Evolutionary conservation across 305 asterid genomes (phyloP).

Genomic region (Plantago lanceolata): DNA sequence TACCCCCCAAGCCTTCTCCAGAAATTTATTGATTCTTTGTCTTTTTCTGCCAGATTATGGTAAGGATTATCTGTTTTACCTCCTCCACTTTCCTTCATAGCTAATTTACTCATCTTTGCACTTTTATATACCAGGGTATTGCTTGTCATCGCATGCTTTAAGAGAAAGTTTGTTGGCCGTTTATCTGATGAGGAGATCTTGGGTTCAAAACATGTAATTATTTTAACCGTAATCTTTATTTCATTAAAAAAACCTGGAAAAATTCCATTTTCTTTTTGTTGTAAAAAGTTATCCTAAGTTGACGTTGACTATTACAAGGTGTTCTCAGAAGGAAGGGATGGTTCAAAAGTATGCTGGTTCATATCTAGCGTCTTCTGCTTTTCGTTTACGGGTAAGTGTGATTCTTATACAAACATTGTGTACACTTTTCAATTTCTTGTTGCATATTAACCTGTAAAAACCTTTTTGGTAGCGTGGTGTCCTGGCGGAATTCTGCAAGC

Average conservation of each 20-base stretch:
- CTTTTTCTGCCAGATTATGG: slow-evolving; percentile 82
- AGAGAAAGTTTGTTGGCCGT: slow-evolving; percentile 62
- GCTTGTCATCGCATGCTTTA: slow-evolving; percentile 52
- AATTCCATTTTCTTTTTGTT: slow-evolving; percentile 18
- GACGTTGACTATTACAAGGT: slow-evolving; percentile 53
- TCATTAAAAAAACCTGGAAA: slow-evolving; percentile 5
- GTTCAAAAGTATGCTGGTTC: slow-evolving; percentile 61
- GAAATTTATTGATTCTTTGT: slow-evolving; percentile 60
- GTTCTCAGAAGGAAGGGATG: slow-evolving; percentile 78
- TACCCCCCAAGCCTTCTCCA: slow-evolving; percentile 52
- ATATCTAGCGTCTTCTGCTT: slow-evolving; percentile 50
- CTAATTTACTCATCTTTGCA: slow-evolving; percentile 19
- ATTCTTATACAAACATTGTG: slow-evolving; percentile 13
- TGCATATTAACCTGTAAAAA: slow-evolving; percentile 19
- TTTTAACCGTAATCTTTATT: slow-evolving; percentile 11
- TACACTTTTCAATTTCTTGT: slow-evolving; percentile 6
- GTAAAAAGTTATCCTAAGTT: slow-evolving; percentile 32
- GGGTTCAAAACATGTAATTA: slow-evolving; percentile 74
- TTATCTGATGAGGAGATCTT: slow-evolving; percentile 62
- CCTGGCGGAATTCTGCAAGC: slow-evolving; percentile 71
- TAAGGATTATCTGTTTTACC: slow-evolving; percentile 24
- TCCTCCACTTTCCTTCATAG: slow-evolving; percentile 10
- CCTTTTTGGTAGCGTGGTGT: slow-evolving; percentile 59
- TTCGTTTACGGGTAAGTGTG: slow-evolving; percentile 47
- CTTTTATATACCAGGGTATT: slow-evolving; percentile 55